These are phyloP conservation scores for Candida ficus DNA, from an alignment of 805 yeast species.

Conservation along the genomic window DNA sequence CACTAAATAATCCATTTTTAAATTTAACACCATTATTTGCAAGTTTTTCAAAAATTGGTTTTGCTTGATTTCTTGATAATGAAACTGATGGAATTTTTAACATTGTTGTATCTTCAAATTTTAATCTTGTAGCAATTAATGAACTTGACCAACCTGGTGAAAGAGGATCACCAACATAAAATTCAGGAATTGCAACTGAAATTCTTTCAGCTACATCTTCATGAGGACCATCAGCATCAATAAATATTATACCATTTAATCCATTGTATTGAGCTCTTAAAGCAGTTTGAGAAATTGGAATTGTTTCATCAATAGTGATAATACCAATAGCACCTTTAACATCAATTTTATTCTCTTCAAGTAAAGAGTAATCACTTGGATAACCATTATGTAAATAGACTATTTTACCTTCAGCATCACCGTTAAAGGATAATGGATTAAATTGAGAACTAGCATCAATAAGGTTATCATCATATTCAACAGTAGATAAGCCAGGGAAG, in stretches of 20 bases:
- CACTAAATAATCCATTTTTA: slow-evolving; percentile 16
- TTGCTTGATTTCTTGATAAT: slow-evolving; percentile 68
- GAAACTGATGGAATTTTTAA: slow-evolving; percentile 78
- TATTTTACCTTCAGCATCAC: slow-evolving; percentile 46
- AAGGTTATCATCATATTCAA: slow-evolving; percentile 22
- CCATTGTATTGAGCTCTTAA: slow-evolving; percentile 50
- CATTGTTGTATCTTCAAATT: slow-evolving; percentile 41
- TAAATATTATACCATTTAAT: slow-evolving; percentile 64
- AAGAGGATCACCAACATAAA: slow-evolving; percentile 71
- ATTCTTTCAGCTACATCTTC: slow-evolving; percentile 29
- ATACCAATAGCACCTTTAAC: slow-evolving; percentile 49
- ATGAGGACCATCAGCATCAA: slow-evolving; percentile 34
- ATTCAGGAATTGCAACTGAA: slow-evolving; percentile 54
- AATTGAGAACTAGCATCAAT: slow-evolving; percentile 40
- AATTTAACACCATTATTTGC: slow-evolving; percentile 12
- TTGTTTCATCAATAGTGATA: slow-evolving; percentile 53
- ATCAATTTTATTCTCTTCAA: slow-evolving; percentile 34
- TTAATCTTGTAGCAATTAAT: slow-evolving; percentile 33
- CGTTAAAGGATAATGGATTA: slow-evolving; percentile 64
- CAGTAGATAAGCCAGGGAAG: slow-evolving; percentile 46
- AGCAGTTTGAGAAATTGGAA: slow-evolving; percentile 48
- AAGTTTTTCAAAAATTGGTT: slow-evolving; percentile 28
- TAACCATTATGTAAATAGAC: slow-evolving; percentile 69
- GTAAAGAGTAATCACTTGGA: slow-evolving; percentile 41
- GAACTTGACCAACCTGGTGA: slow-evolving; percentile 70